A percentile compares a stretch with the other conserved stretches of the same genome.
Evolutionary conservation across 768 basidiomycete genomes (phyloP).

Genomic region (Hydnum rufescens): DNA sequence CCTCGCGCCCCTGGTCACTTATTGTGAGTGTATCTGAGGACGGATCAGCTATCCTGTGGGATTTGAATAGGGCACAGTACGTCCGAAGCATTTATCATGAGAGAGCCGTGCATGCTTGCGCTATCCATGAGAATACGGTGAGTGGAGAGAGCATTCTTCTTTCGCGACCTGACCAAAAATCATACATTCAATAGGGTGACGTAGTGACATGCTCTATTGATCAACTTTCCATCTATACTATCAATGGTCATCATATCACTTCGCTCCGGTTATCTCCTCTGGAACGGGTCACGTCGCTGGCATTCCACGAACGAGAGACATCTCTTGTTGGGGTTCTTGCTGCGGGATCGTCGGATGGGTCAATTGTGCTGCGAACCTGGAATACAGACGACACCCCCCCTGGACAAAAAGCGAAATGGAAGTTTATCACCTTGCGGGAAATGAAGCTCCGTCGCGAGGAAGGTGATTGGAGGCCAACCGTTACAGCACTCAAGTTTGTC

Average conservation of each 20-base stretch:
- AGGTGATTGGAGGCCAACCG: constrained; percentile 22
- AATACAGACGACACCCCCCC: constrained; percentile 51
- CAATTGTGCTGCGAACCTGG: constrained; percentile 69
- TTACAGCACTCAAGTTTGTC: constrained; percentile 65
- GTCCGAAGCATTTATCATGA: constrained; percentile 63
- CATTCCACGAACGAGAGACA: constrained; percentile 82
- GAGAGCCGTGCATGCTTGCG: constrained; percentile 37
- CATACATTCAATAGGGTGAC: constrained; percentile 39
- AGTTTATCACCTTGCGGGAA: constrained; percentile 46
- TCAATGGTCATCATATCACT: constrained; percentile 67
- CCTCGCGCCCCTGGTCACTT: constrained; percentile 66
- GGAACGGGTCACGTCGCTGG: constrained; percentile 43
- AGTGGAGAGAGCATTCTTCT: constrained; percentile 13
- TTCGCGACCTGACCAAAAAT: no score
- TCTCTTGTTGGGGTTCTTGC: constrained; percentile 61
- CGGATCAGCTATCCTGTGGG: constrained; percentile 77
- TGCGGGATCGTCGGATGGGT: constrained; percentile 54
- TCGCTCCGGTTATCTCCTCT: constrained; percentile 38
- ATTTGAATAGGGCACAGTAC: constrained; percentile 67
- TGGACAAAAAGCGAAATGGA: constrained; percentile 30
- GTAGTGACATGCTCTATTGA: constrained; percentile 64
- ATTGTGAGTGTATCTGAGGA: constrained; percentile 71
- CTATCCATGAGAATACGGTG: constrained; percentile 78
- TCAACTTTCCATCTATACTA: constrained; percentile 60
- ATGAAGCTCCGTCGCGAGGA: constrained; percentile 36